Evolutionary conservation across 371 early-diverging fungal species (phyloP).

Genomic region (Rhizomucor miehei): DNA sequence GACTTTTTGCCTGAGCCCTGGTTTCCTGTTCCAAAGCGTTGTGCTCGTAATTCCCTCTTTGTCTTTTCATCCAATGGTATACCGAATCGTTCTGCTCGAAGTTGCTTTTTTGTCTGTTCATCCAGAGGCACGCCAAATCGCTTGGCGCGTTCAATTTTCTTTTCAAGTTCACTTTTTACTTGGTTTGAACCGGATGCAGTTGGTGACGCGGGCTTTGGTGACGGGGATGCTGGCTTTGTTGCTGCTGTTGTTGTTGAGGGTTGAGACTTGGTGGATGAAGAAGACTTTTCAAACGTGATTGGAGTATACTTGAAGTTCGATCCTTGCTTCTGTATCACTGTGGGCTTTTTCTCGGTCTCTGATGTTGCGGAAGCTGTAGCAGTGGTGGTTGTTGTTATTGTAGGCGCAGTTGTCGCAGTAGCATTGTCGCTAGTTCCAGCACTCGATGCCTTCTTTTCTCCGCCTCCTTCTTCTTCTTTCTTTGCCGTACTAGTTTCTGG

Average conservation of each 20-base stretch:
- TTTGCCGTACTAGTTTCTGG: not conserved
- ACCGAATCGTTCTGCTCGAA: constrained; percentile 47
- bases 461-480: constrained; percentile 9
- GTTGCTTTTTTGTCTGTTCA: constrained; percentile 36
- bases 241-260: constrained; percentile 1
- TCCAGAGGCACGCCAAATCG: constrained; percentile 51
- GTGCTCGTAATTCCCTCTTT: constrained; percentile 4
- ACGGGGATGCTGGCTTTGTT: constrained; percentile 3
- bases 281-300: constrained; percentile 32
- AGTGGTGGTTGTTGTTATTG: constrained; percentile 14
- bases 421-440: constrained; percentile 12
- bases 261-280: not conserved
- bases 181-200: constrained; percentile 14
- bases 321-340: constrained; percentile 12
- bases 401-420: constrained; percentile 14
- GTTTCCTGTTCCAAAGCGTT: constrained; percentile 2
- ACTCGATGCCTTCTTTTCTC: constrained; percentile 10
- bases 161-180: constrained; percentile 28
- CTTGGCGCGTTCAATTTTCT: constrained; percentile 51
- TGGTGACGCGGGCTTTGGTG: constrained; percentile 17
- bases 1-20: not conserved
- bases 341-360: not conserved
- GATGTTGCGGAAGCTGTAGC: constrained; percentile 2
- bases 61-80: not conserved
- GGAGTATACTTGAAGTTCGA: constrained; percentile 42